These are phyloP conservation scores for Xylariaceae sp. DNA, from an alignment of 2,329 filamentous ascomycete species.

Conservation along the genomic window DNA sequence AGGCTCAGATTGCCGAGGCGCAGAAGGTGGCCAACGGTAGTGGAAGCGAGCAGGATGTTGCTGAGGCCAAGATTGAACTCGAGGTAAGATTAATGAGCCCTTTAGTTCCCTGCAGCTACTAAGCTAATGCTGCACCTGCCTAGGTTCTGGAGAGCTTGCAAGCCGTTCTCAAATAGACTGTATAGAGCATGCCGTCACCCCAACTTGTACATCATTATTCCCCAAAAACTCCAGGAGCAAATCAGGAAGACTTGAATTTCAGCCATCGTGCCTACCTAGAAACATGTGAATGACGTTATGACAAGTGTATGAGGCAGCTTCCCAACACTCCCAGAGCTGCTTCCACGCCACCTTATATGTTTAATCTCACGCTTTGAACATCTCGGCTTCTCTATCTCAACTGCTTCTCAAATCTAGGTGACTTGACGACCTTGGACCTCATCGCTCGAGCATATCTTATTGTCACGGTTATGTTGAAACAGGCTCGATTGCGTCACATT, in stretches of 20 bases:
- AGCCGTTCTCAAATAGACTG: constrained; percentile 73
- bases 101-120: not conserved
- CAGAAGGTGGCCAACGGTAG: constrained; percentile 89
- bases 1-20: constrained; percentile 86
- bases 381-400: too few species aligned
- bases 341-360: too few species aligned
- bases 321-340: not conserved
- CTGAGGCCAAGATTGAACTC: constrained; percentile 98
- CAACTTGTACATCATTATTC: constrained; percentile 39
- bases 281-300: constrained; percentile 15
- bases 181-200: constrained; percentile 41
- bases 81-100: constrained; percentile 62
- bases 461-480: too few species aligned
- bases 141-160: constrained; percentile 83
- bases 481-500: too few species aligned
- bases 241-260: constrained; percentile 24
- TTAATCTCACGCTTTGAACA: too few species aligned
- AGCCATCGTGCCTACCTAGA: constrained; percentile 17
- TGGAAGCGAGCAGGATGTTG: constrained; percentile 95
- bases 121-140: constrained; percentile 35
- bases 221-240: constrained; percentile 26
- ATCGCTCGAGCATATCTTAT: too few species aligned
- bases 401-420: too few species aligned
- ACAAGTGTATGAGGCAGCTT: constrained; percentile 6
- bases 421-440: too few species aligned